Conservation (phyloP, 495 filamentous ascomycete species). For the Neurospora sp. region DNA sequence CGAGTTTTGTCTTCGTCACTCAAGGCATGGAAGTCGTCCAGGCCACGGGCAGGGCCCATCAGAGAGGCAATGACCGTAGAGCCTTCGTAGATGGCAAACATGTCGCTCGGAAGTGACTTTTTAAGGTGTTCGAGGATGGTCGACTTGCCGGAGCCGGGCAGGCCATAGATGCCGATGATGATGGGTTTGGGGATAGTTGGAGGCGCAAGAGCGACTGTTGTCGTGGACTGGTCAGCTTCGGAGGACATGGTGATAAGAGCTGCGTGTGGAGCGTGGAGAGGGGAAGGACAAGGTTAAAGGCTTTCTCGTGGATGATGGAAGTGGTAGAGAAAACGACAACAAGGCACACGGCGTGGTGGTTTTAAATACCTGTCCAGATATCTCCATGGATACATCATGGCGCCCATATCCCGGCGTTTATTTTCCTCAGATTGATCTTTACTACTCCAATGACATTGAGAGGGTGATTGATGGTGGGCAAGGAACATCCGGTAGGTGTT, state of each 20-base stretch:
- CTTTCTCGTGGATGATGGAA: not conserved
- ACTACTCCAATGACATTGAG: not conserved
- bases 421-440: not conserved
- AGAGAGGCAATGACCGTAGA: constrained; percentile 39
- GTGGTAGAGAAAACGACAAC: not conserved
- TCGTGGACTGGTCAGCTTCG: not conserved
- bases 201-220: too few relatives aligned
- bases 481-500: not conserved
- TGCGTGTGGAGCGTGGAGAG: not conserved
- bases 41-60: constrained; percentile 30
- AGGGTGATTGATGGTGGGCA: not conserved
- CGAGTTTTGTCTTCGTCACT: constrained; percentile 27
- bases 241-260: not conserved
- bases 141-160: constrained; percentile 54
- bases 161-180: constrained; percentile 50
- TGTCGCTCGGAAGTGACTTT: constrained; percentile 21
- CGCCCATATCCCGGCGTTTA: not conserved
- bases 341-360: not conserved
- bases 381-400: not conserved
- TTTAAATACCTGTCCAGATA: not conserved
- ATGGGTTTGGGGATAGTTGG: constrained; percentile 16
- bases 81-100: constrained; percentile 45
- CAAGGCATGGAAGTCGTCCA: constrained; percentile 40
- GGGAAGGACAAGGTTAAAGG: not conserved
- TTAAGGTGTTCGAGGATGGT: constrained; percentile 37